phyloP scores from a whole-genome alignment of 306 rosid species.

The Lathyrus tuberosus region DNA sequence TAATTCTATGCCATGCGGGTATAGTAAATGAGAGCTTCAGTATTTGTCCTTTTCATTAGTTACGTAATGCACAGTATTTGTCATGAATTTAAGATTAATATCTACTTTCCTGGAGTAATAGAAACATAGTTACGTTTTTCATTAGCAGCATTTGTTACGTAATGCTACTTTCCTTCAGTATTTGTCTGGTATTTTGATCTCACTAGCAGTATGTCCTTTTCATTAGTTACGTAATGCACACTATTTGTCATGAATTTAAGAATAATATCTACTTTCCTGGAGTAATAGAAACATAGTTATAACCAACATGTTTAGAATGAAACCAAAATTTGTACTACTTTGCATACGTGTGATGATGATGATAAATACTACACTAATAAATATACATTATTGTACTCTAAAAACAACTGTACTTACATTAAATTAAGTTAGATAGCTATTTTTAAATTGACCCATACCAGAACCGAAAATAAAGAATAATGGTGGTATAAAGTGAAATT shows the following conservation, averaged over 20 bases:
- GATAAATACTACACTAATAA: too few relatives aligned
- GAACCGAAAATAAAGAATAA: neutral
- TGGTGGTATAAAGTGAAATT: neutral
- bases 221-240: too few relatives aligned
- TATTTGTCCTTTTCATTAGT: slow-evolving; percentile 29
- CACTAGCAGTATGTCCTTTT: too few relatives aligned
- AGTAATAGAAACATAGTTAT: too few relatives aligned
- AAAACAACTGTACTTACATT: neutral
- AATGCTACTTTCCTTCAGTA: too few relatives aligned
- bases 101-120: neutral
- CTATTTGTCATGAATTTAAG: too few relatives aligned
- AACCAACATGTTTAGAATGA: slow-evolving; percentile 23
- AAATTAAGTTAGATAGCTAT: too few relatives aligned
- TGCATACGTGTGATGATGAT: too few relatives aligned
- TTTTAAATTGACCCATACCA: neutral
- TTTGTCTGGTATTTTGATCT: too few relatives aligned
- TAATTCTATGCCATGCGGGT: slow-evolving; percentile 29
- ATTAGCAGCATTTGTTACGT: too few relatives aligned
- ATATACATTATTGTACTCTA: neutral
- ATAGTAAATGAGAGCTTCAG: neutral
- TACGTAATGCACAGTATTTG: slow-evolving; percentile 26
- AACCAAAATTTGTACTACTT: slow-evolving; percentile 2
- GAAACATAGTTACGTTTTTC: too few relatives aligned
- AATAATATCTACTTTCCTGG: too few relatives aligned
- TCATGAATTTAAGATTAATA: slow-evolving; percentile 3